phyloP scores from a whole-genome alignment of 2,329 filamentous ascomycete species.

The Eurotiales sp. region DNA sequence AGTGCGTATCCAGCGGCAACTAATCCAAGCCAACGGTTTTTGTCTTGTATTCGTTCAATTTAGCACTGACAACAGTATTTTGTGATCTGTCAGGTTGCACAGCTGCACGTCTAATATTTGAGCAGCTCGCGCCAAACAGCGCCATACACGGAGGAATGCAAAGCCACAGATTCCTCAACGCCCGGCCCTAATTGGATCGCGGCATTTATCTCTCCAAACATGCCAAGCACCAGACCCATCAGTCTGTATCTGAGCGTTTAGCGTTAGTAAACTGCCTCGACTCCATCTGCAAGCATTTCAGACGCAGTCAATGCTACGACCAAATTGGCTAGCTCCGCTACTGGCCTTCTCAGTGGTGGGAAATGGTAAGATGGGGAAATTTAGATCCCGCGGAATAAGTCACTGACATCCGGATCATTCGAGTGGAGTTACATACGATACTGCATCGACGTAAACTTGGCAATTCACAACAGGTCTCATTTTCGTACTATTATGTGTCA shows the following conservation, averaged over 20 bases:
- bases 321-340: neutral
- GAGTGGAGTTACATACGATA: conserved; percentile 5
- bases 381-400: conserved; percentile 9
- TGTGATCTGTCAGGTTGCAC: conserved; percentile 13
- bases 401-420: conserved; percentile 8
- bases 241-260: conserved; percentile 9
- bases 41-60: neutral
- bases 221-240: conserved; percentile 1
- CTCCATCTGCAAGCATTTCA: neutral
- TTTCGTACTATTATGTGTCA: conserved; percentile 4
- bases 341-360: neutral
- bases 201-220: neutral
- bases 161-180: conserved; percentile 12
- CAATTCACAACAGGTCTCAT: conserved; percentile 6
- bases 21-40: conserved; percentile 14
- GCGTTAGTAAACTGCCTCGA: neutral
- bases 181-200: conserved; percentile 5
- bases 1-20: neutral
- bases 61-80: too few species aligned
- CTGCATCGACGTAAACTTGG: neutral
- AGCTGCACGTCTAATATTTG: conserved; percentile 15
- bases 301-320: neutral
- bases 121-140: conserved; percentile 3
- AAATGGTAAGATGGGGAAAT: neutral
- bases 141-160: conserved; percentile 13